Conservation (phyloP, 805 yeast species). For the Monosporozyma solicola region DNA sequence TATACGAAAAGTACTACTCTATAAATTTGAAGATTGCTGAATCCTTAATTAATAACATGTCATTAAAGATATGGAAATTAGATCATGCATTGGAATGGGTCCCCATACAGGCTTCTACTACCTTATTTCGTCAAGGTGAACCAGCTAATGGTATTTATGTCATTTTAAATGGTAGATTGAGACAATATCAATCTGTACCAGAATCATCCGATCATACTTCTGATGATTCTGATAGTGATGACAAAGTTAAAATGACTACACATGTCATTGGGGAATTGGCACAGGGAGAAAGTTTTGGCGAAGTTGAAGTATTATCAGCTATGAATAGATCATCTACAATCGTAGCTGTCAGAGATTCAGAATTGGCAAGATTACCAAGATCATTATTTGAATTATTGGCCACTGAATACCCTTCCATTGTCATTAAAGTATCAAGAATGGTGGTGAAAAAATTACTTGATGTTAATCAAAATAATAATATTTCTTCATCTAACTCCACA, state of each 20-base stretch:
- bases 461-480: constrained; percentile 5
- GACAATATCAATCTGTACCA: constrained; percentile 42
- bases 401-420: constrained; percentile 75
- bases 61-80: constrained; percentile 57
- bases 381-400: constrained; percentile 80
- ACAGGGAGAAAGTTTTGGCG: constrained; percentile 92
- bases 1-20: constrained; percentile 69
- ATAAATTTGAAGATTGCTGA: constrained; percentile 73
- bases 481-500: constrained; percentile 8
- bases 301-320: constrained; percentile 85
- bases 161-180: constrained; percentile 77
- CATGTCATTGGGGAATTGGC: constrained; percentile 65
- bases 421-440: constrained; percentile 80
- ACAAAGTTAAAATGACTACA: neutral
- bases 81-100: constrained; percentile 96
- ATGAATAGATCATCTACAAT: constrained; percentile 58
- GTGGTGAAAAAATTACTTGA: constrained; percentile 54
- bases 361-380: constrained; percentile 87
- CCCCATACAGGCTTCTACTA: constrained; percentile 78
- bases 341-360: constrained; percentile 88
- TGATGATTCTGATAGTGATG: constrained; percentile 3
- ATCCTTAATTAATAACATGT: constrained; percentile 55
- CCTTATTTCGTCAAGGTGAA: constrained; percentile 72
- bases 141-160: constrained; percentile 86
- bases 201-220: constrained; percentile 5